phyloP scores from a whole-genome alignment of 352 stramenopile genomes.

The Phytophthora hybrid region DNA sequence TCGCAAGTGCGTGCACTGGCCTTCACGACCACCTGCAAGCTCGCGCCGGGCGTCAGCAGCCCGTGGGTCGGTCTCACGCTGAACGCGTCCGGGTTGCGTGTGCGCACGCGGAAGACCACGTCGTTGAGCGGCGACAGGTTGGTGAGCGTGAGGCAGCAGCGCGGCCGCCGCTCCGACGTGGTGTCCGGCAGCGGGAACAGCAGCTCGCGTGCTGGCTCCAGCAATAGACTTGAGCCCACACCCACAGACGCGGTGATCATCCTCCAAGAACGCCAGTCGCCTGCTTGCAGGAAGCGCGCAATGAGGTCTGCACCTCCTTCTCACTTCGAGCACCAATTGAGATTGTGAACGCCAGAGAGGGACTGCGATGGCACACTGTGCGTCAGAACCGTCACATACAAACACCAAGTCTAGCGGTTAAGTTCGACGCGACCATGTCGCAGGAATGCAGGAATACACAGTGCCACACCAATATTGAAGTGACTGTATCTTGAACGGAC shows the following conservation, averaged over 20 bases:
- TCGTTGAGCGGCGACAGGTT: slow-evolving; percentile 72
- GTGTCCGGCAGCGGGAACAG: slow-evolving; percentile 44
- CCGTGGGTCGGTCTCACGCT: slow-evolving; percentile 75
- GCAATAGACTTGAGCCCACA: slow-evolving; percentile 75
- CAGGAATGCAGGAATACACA: neutral
- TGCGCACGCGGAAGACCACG: slow-evolving; percentile 81
- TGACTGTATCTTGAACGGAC: slow-evolving; percentile 25
- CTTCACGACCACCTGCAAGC: slow-evolving; percentile 50
- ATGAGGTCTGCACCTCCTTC: neutral
- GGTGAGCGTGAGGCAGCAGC: slow-evolving; percentile 55
- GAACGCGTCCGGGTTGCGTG: slow-evolving; percentile 81
- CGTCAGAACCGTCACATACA: neutral
- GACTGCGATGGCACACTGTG: neutral
- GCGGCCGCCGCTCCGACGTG: slow-evolving; percentile 19
- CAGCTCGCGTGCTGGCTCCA: slow-evolving; percentile 73
- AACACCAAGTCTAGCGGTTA: neutral
- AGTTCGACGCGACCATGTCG: slow-evolving; percentile 3
- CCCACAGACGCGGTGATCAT: slow-evolving; percentile 82
- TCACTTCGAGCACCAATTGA: neutral
- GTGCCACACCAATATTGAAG: neutral
- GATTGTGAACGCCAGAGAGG: slow-evolving; percentile 21
- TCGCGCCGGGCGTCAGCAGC: slow-evolving; percentile 50
- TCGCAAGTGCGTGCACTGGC: slow-evolving; percentile 43
- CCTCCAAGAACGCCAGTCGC: slow-evolving; percentile 4
- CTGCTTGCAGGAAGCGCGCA: slow-evolving; percentile 4